These are phyloP conservation scores for Huntiella bhutanensis DNA, from an alignment of 2,329 filamentous ascomycete species.

Conservation along the genomic window DNA sequence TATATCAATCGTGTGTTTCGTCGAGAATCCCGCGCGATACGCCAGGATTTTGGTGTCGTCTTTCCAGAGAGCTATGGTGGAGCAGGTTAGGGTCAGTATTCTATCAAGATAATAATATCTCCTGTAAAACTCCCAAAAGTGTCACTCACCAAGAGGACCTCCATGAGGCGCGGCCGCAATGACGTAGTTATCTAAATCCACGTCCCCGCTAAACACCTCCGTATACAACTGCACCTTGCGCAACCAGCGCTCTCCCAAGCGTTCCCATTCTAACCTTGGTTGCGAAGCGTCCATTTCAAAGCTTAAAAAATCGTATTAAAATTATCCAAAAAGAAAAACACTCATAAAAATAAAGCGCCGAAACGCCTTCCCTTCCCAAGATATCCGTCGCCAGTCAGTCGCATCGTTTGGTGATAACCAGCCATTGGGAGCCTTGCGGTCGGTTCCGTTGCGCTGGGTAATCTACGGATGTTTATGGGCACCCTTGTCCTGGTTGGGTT, in stretches of 20 bases:
- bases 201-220: slow-evolving; percentile 75
- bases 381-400: too few relatives aligned
- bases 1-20: slow-evolving; percentile 76
- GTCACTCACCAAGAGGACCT: slow-evolving; percentile 64
- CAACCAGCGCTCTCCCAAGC: slow-evolving; percentile 83
- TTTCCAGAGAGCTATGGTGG: slow-evolving; percentile 56
- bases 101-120: background rate
- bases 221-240: slow-evolving; percentile 89
- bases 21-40: slow-evolving; percentile 50
- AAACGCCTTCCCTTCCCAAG: too few relatives aligned
- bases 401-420: too few relatives aligned
- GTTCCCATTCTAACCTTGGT: slow-evolving; percentile 83
- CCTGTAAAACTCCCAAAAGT: background rate
- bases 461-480: background rate
- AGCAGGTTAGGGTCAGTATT: background rate
- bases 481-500: too few relatives aligned
- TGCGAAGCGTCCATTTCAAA: slow-evolving; percentile 35
- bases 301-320: background rate
- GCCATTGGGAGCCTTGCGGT: background rate
- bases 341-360: too few relatives aligned
- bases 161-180: slow-evolving; percentile 83
- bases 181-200: slow-evolving; percentile 88
- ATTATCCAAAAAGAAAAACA: background rate
- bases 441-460: background rate
- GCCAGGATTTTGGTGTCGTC: slow-evolving; percentile 71